Percentiles rank a stretch among this genome's conserved stretches.
Conservation (phyloP, 441 rosid species). For the Eruca vesicaria region DNA sequence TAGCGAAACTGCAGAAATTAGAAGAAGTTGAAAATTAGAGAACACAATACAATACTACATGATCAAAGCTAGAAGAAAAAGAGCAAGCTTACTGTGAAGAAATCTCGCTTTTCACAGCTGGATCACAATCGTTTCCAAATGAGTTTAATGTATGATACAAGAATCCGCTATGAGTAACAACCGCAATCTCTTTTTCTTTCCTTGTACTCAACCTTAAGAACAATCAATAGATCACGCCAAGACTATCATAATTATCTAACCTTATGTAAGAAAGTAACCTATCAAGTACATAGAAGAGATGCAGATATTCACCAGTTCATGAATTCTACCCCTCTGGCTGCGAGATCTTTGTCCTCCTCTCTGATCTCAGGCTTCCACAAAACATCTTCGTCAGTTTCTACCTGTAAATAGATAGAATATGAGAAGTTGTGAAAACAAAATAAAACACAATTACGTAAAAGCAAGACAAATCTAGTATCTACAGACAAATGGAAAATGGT, state of each 20-base stretch:
- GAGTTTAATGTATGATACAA: conserved; percentile 50
- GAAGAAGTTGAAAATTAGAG: not conserved
- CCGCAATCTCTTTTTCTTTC: conserved; percentile 77
- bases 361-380: conserved; percentile 63
- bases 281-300: conserved; percentile 5
- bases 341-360: conserved; percentile 63
- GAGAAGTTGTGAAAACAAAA: not conserved
- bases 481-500: no score
- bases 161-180: conserved; percentile 81
- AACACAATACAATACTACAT: not conserved
- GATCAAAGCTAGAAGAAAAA: not conserved
- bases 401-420: conserved; percentile 34
- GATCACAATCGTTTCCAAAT: conserved; percentile 68
- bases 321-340: conserved; percentile 71
- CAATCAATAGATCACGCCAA: not conserved
- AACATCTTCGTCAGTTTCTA: conserved; percentile 62
- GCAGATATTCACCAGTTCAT: conserved; percentile 55
- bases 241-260: no score
- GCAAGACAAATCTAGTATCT: no score
- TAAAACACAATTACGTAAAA: not conserved
- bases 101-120: conserved; percentile 54
- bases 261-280: no score
- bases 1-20: conserved; percentile 52
- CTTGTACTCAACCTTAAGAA: conserved; percentile 65
- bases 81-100: conserved; percentile 56